Evolutionary conservation across 345 rosid species (phyloP), one percentile per base, ranked within the genome.

Genomic region (Citrus cavaleriei): DNA sequence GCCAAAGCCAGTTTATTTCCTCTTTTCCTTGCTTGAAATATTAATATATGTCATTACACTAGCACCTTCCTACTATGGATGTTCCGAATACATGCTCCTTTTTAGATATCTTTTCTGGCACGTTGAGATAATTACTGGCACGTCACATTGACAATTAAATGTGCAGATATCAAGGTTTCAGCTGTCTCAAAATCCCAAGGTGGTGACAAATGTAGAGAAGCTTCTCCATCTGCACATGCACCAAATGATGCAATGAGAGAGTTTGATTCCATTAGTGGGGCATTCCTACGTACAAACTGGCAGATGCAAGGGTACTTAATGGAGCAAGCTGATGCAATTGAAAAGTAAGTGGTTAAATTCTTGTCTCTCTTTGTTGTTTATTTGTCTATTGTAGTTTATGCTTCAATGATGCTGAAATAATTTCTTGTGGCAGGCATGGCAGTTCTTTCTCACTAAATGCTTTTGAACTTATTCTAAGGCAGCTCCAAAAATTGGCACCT

Each of bases 251-350:
- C 81, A 67, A 55, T 78, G 51, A 72, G 74, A 60, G 86, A 86
- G 73, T 68, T 73, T 40, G 88, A 85, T 73, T 72, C 80, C 28
- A 83, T 75, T 80, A 85, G 81, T 14, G 90, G 92, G 65, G 81
- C 83, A 74, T 96, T 92, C 84, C 84, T 94, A 60, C 88, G 93
- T 37, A 86, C 98, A 75, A 91, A 87, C 72, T 88, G 87, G 90
- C 99, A 93, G 85, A 89, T 94, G 76, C 98, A 94, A 79, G 97
- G 97, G 38, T 94, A 87, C 90, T 86, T 94, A 83, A 85, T 86
- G 88, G 93, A 91, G 82, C 97, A 94, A 84, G 94, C 97, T 65
- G 94, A 94, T 81, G 91, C 91, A 72, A 89, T 93, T 80, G 97
- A 96, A 89, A 93, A 84, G 99, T 93, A 86, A 80, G 82, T 64